Base-by-base conservation (phyloP, 306 rosid genomes). In the Albizia julibrissin region DNA sequence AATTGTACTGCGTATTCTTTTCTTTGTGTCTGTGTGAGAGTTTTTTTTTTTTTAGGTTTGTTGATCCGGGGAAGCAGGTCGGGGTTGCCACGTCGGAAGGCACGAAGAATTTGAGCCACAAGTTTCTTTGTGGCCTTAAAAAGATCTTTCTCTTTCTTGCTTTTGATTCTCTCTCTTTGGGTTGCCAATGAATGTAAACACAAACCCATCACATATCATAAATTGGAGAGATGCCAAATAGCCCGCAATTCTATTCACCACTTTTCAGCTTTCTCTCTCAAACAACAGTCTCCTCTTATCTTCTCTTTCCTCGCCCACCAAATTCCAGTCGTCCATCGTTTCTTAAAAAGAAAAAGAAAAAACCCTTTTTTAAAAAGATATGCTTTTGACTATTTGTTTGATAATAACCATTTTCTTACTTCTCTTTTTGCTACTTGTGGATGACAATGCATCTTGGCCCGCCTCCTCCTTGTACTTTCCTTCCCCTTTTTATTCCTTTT, bases 81-180 rank as follows among this genome's bases (percentile, higher is more conserved):
- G 67, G 39, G 65, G 22, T 0, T 71, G 85, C 85, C 66, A 73
- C 86, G 40, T 75, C 79, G 70, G 79, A 82, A 62, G 82, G 72
- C 80, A 62, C 73, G 10, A 50, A 3, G 69, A 44, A 82, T 61
- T 75, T 61, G 52, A 82, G 86, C 89, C 89, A 86, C 86, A 75
- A 79, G 15, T 71, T 64, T 67, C 11, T 37, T 82, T 82, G 81
- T 79, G 79, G 76, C 74, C 40, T 18, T 27, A 7, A 56, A 82
- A 82, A 49, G 59, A 49, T 75, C 66, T 79, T 82, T 82, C 86
- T 69, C 77, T 79, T 69, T 79, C 66, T 16, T 24, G 40, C 72
- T 79, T 86, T 78, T 82, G 7, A 18, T 24, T 66, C 37, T 66
- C 54, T 46, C 31, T 52, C 19, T 44, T 15, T 2, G 22, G n/a